Base-by-base conservation (phyloP, 345 rosid genomes). In the Hibiscus syriacus region DNA sequence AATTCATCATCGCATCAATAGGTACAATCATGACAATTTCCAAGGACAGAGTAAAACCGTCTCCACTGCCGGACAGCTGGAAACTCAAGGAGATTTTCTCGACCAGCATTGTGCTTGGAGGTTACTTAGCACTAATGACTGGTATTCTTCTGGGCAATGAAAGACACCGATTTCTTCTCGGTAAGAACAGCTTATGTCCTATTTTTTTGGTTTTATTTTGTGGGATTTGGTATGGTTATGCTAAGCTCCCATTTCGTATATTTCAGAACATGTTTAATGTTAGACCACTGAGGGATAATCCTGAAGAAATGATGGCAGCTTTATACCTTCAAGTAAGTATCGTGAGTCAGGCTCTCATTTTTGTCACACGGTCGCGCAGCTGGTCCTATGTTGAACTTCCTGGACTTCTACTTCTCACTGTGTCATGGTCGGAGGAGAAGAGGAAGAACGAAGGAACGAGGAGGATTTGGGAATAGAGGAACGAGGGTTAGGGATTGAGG, bases 61-160 rank as follows among this genome's bases (percentile, higher is more conserved):
- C 92, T 74, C 96, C 96, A 26, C 81, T 11, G 71, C 98, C 98
- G 30, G 98, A 89, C 72, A 86, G 92, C 79, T 92, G 98, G 98
- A 92, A 92, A 70, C 86, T 92, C 10, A 82, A 73, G 55, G 94
- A 92, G 75, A 92, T 92, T 26, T 92, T 92, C 60, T 73, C 86
- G 27, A 86, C 98, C 20, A 92, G 96, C n/a, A 13, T 87, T 25
- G 96, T 92, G 56, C 89, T 89, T 58, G 96, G 98, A 76, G 84
- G 85, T 30, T 92, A 92, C 81, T 20, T 79, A 80, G 96, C 96
- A 16, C 69, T 92, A 45, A 86, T 87, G 92, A 87, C 96, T 0
- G 89, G 2, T 86, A 66, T 89, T n/a, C 81, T 91, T 91, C 77
- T 91, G 96, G 97, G 81, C 66, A 16, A 84, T 89, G 91, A 73